Conservation (phyloP, 208 protist species). For the Wallacemonas sp. region DNA sequence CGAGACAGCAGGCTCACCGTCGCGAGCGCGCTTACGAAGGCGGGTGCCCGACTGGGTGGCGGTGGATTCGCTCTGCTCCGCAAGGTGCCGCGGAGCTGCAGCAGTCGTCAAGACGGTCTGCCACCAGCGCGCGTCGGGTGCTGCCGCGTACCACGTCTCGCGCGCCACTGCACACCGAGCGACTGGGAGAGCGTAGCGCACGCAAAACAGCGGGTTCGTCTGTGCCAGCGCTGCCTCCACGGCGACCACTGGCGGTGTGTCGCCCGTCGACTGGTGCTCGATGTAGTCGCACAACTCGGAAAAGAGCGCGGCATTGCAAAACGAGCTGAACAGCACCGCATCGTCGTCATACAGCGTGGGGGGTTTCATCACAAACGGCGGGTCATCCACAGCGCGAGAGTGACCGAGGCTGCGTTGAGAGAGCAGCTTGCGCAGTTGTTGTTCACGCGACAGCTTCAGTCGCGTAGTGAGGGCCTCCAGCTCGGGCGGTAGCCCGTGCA, state of each 20-base stretch:
- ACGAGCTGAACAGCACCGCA: conserved; percentile 44
- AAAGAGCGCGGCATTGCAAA: conserved; percentile 61
- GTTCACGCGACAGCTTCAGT: conserved; percentile 53
- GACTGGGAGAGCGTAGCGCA: conserved; percentile 4
- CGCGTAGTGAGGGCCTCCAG: conserved; percentile 21
- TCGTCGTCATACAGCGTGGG: conserved; percentile 40
- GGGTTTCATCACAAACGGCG: conserved; percentile 36
- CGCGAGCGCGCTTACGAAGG: conserved; percentile 29
- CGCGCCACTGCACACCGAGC: not conserved
- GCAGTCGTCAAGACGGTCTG: not conserved
- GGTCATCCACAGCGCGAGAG: conserved; percentile 15
- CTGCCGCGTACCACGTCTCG: not conserved
- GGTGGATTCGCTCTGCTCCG: not conserved
- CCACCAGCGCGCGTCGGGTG: conserved; percentile 3
- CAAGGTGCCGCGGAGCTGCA: not conserved
- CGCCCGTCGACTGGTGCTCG: not conserved
- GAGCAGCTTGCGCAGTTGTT: conserved; percentile 55
- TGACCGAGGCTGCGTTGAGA: conserved; percentile 66
- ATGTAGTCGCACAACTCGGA: conserved; percentile 22
- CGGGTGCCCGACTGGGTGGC: not conserved
- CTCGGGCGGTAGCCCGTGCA: not conserved
- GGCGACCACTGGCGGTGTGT: not conserved
- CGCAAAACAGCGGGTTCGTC: conserved; percentile 2
- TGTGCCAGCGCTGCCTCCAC: not conserved
- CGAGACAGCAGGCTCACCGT: not conserved